Evolutionary conservation across 768 basidiomycete genomes (phyloP).

Genomic region (Suillus subalutaceus): DNA sequence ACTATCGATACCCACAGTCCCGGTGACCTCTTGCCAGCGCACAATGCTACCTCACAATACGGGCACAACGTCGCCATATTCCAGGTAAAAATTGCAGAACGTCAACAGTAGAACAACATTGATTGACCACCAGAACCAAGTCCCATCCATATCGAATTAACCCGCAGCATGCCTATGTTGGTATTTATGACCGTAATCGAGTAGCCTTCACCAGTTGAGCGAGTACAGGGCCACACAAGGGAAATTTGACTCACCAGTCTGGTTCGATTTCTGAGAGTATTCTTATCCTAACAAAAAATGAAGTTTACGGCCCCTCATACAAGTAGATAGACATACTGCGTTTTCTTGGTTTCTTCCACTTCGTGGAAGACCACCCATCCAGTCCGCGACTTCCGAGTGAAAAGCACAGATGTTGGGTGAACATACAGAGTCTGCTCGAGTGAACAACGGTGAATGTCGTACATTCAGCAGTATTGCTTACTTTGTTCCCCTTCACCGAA

Average conservation of each 20-base stretch:
- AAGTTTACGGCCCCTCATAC: conserved; percentile 15
- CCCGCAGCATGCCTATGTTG: conserved; percentile 30
- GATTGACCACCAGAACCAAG: background rate
- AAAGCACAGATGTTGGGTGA: conserved; percentile 93
- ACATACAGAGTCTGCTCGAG: conserved; percentile 72
- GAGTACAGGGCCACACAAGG: conserved; percentile 3
- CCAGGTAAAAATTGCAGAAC: background rate
- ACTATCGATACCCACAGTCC: background rate
- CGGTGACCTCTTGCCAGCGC: background rate
- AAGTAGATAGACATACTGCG: conserved; percentile 58
- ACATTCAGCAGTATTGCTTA: conserved; percentile 34
- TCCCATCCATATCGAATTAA: background rate
- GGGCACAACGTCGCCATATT: background rate
- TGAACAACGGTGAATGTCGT: conserved; percentile 3
- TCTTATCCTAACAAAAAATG: conserved; percentile 62
- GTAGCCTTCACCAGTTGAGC: conserved; percentile 37
- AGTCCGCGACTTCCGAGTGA: conserved; percentile 87
- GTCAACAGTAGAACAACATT: background rate
- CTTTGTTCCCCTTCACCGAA: conserved; percentile 84
- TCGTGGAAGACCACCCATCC: conserved; percentile 97
- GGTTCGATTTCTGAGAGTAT: conserved; percentile 94
- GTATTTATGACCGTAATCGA: conserved; percentile 54
- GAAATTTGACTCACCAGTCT: conserved; percentile 68
- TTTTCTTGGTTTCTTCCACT: conserved; percentile 95
- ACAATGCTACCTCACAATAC: background rate